These are phyloP conservation scores for Pichia deserticola DNA, from an alignment of 805 yeast genomes.

Conservation along the genomic window DNA sequence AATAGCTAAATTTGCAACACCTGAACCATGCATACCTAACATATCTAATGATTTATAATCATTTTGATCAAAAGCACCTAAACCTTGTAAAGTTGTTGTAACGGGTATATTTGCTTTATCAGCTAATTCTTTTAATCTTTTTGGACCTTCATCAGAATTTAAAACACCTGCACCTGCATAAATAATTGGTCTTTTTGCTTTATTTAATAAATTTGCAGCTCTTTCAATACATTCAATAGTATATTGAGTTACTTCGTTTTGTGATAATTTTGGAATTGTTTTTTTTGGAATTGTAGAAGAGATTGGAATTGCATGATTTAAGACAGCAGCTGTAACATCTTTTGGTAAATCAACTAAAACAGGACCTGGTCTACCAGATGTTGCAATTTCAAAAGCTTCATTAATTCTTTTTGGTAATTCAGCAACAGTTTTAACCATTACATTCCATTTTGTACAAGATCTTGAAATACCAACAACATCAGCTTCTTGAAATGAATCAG, in stretches of 20 bases:
- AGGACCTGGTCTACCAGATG: slow-evolving; percentile 96
- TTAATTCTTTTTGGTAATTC: slow-evolving; percentile 93
- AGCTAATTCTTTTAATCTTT: slow-evolving; percentile 69
- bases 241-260: slow-evolving; percentile 63
- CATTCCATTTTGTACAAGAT: slow-evolving; percentile 98
- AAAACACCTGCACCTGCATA: slow-evolving; percentile 91
- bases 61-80: slow-evolving; percentile 90
- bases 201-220: slow-evolving; percentile 71
- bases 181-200: slow-evolving; percentile 79
- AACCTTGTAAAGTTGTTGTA: slow-evolving; percentile 88
- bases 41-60: slow-evolving; percentile 88
- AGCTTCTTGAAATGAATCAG: slow-evolving; percentile 99
- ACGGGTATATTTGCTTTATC: slow-evolving; percentile 93
- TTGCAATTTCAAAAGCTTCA: slow-evolving; percentile 97
- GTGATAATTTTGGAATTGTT: slow-evolving; percentile 64
- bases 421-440: slow-evolving; percentile 91
- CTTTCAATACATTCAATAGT: slow-evolving; percentile 66
- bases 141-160: slow-evolving; percentile 74
- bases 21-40: slow-evolving; percentile 98
- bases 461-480: slow-evolving; percentile 96
- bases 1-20: slow-evolving; percentile 89
- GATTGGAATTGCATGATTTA: slow-evolving; percentile 80
- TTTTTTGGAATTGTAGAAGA: slow-evolving; percentile 67
- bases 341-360: slow-evolving; percentile 96
- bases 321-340: slow-evolving; percentile 91